These are phyloP conservation scores for Pythium brassicae DNA, from an alignment of 352 stramenopile genomes.

Conservation along the genomic window DNA sequence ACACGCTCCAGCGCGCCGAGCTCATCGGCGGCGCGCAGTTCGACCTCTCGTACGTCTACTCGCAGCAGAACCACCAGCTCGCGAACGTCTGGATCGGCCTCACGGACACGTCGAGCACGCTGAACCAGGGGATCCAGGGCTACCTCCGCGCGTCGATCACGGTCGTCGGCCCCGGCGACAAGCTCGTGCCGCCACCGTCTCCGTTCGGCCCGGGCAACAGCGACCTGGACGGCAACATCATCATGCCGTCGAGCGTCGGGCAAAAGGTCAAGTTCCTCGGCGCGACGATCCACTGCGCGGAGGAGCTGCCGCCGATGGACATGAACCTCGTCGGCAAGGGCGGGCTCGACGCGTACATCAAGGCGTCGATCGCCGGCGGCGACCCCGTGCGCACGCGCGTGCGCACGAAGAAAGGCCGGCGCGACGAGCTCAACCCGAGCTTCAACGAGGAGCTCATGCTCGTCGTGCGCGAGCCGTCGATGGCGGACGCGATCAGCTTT, in stretches of 20 bases:
- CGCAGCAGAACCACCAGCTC: constrained; percentile 83
- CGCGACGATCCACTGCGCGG: constrained; percentile 54
- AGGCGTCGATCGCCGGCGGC: constrained; percentile 23
- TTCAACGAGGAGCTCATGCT: constrained; percentile 74
- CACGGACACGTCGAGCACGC: constrained; percentile 75
- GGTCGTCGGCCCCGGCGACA: constrained; percentile 72
- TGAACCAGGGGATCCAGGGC: constrained; percentile 87
- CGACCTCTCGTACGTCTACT: constrained; percentile 87
- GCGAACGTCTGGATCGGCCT: constrained; percentile 89
- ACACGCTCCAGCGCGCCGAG: constrained; percentile 82
- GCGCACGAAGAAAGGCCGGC: constrained; percentile 53
- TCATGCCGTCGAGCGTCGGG: constrained; percentile 73
- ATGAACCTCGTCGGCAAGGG: constrained; percentile 43
- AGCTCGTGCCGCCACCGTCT: constrained; percentile 19
- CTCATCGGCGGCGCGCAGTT: constrained; percentile 87
- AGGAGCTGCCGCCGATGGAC: constrained; percentile 64
- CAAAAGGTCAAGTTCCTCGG: constrained; percentile 47
- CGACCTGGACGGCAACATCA: constrained; percentile 56
- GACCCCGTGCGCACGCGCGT: constrained; percentile 63
- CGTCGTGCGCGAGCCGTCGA: constrained; percentile 22
- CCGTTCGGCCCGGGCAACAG: constrained; percentile 31
- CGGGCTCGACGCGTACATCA: constrained; percentile 70
- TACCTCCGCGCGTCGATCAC: constrained; percentile 87
- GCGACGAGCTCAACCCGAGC: constrained; percentile 47
- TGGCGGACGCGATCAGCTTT: constrained; percentile 24